Evolutionary conservation across 768 basidiomycete genomes (phyloP).

Genomic region (Boletus bicolor): DNA sequence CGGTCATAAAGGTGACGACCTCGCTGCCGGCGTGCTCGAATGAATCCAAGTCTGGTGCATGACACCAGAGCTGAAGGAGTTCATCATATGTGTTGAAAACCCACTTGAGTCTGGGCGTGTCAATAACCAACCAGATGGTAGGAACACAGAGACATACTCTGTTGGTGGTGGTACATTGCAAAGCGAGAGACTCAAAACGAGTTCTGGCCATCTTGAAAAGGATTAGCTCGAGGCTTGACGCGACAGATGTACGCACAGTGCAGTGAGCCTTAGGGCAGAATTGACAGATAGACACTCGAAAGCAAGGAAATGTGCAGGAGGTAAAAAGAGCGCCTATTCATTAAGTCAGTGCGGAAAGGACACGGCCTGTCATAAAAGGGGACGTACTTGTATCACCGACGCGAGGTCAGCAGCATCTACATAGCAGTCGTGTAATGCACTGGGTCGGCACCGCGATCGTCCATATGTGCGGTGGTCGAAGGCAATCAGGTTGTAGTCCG

Average conservation of each 20-base stretch:
- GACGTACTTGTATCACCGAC: slow-evolving; percentile 55
- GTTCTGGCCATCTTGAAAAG: slow-evolving; percentile 61
- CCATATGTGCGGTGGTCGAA: slow-evolving; percentile 71
- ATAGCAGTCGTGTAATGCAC: slow-evolving; percentile 65
- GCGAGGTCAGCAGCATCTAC: slow-evolving; percentile 79
- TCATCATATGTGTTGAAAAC: slow-evolving; percentile 63
- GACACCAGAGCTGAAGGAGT: slow-evolving; percentile 58
- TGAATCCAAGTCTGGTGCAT: slow-evolving; percentile 60
- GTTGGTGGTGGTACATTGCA: slow-evolving; percentile 65
- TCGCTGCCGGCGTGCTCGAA: slow-evolving; percentile 67
- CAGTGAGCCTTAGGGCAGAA: slow-evolving; percentile 60
- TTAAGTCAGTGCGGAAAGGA: neutral
- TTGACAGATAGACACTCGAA: slow-evolving; percentile 57
- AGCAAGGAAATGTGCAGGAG: slow-evolving; percentile 69
- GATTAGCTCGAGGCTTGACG: slow-evolving; percentile 4
- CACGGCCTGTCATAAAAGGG: neutral
- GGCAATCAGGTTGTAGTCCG: slow-evolving; percentile 65
- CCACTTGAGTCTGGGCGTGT: slow-evolving; percentile 48
- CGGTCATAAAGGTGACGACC: slow-evolving; percentile 51
- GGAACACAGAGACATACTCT: slow-evolving; percentile 46
- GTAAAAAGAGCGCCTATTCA: slow-evolving; percentile 54
- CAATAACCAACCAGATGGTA: neutral
- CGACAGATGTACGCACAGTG: slow-evolving; percentile 48
- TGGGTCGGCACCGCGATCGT: slow-evolving; percentile 50
- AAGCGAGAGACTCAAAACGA: slow-evolving; percentile 63